Percentiles rank a stretch among this genome's conserved stretches.
Evolutionary conservation across 2,329 filamentous ascomycete genomes (phyloP).

Genomic region (Ophiobolus disseminans): DNA sequence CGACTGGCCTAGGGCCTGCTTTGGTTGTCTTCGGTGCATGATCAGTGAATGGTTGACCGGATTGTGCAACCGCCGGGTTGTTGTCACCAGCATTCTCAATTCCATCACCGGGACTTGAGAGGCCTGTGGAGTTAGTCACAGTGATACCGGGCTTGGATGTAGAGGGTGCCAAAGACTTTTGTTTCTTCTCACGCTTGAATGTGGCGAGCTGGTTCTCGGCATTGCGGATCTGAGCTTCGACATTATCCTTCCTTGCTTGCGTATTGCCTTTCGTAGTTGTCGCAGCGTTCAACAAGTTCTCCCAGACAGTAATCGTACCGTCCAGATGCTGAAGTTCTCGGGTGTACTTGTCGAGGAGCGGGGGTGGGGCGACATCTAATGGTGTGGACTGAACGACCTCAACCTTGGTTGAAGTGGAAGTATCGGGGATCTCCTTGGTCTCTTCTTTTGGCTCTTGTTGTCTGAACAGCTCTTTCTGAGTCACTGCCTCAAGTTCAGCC

Average conservation of each 20-base stretch:
- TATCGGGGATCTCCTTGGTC: background rate
- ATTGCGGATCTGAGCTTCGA: background rate
- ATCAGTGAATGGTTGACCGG: background rate
- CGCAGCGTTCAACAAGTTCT: background rate
- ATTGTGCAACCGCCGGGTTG: background rate
- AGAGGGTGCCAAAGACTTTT: background rate
- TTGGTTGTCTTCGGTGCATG: background rate
- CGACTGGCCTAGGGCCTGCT: background rate
- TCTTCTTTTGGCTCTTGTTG: background rate
- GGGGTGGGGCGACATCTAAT: background rate
- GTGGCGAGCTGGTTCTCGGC: background rate
- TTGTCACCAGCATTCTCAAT: too few species aligned
- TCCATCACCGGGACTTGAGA: too few species aligned
- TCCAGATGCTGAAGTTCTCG: background rate
- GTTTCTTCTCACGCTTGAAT: background rate
- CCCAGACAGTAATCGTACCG: constrained; percentile 1
- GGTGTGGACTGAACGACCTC: background rate
- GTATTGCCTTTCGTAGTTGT: background rate
- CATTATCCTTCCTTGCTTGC: background rate
- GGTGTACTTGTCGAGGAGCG: background rate
- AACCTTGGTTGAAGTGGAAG: background rate
- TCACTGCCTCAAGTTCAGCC: background rate
- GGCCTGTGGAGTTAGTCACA: background rate
- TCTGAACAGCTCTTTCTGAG: background rate
- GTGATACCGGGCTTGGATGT: background rate